Evolutionary conservation across 1,139 yeast genomes (phyloP).

Genomic region (Hyphopichia buzzinii): DNA sequence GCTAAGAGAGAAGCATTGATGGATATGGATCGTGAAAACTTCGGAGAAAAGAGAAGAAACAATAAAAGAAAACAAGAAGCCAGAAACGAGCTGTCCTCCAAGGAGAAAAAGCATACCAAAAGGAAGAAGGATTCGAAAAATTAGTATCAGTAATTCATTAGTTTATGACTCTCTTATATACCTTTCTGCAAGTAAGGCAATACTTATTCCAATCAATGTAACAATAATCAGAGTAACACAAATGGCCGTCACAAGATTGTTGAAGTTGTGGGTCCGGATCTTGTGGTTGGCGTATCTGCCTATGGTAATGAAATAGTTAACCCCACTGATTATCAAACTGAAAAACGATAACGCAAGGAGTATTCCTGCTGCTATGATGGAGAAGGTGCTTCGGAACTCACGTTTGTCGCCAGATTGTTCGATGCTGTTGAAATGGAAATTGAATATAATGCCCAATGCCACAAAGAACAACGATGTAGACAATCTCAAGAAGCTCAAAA

Average conservation of each 20-base stretch:
- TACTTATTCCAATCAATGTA: constrained; percentile 41
- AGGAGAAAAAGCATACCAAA: constrained; percentile 3
- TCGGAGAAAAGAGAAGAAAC: constrained; percentile 69
- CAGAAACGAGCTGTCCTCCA: constrained; percentile 3
- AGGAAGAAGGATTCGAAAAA: constrained; percentile 5
- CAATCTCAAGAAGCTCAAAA: constrained; percentile 52
- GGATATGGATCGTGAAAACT: constrained; percentile 90
- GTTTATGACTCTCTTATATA: constrained; percentile 18
- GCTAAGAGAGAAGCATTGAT: constrained; percentile 89
- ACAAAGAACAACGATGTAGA: constrained; percentile 49
- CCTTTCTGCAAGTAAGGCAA: constrained; percentile 41
- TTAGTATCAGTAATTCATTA: not conserved
- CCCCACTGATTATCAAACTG: constrained; percentile 39
- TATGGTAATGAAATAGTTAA: constrained; percentile 49
- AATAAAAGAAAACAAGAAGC: constrained; percentile 45
- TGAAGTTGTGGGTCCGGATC: constrained; percentile 39
- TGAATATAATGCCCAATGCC: constrained; percentile 51
- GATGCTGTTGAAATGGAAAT: constrained; percentile 37
- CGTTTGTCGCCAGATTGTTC: constrained; percentile 7
- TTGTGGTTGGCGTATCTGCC: constrained; percentile 42
- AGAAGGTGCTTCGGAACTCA: constrained; percentile 17
- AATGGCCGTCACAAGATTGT: constrained; percentile 36
- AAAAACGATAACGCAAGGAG: constrained; percentile 40
- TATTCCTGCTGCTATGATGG: constrained; percentile 36
- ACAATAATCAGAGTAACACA: constrained; percentile 41